Evolutionary conservation across 108 stramenopile species (phyloP), one percentile per base, ranked within the genome.

Genomic region (Bacterosira constricta): DNA sequence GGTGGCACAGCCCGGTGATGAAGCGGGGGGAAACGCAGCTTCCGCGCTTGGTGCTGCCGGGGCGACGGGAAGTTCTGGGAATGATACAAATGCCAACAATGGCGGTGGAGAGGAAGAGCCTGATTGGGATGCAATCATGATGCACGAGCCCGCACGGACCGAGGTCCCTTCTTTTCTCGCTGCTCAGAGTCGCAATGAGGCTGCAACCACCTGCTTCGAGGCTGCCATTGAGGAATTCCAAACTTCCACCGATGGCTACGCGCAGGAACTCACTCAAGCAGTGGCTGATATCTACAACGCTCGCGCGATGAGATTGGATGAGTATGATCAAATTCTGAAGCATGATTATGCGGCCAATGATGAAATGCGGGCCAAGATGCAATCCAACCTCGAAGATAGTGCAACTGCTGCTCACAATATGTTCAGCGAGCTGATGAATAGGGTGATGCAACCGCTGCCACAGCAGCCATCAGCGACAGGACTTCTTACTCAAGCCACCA

Each of bases 271-370:
- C 20, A 69, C 71, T 12, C 73, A 80, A 44, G 58, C 79, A 3
- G 69, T 78, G 18, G 82, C 78, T 7, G 78, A 79, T 64, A 62
- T 83, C 49, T 80, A 76, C 36, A 69, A 79, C 18, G 29, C 47
- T 1, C 41, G 77, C 17, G 63, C 65, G 32, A 23, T 38, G 23
- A 79, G 61, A 51, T 50, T 79, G 13, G 53, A 71, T 39, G 77
- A 79, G 23, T 69, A 77, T 21, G 79, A 80, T 26, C 41, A 61
- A 38, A 63, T 56, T 0, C 44, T 76, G 70, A 76, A 80, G 44
- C 75, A 64, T 9, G 75, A 77, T n/a, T 76, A 50, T 55, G 38
- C 41, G 9, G 25, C 34, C 60, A 80, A 76, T 65, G 69, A 80
- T 37, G 75, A 80, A 49, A 44, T 59, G 54, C 61, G 80, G 12